Evolutionary conservation across 1,139 yeast genomes (phyloP).

Genomic region (Suhomyces taliae): DNA sequence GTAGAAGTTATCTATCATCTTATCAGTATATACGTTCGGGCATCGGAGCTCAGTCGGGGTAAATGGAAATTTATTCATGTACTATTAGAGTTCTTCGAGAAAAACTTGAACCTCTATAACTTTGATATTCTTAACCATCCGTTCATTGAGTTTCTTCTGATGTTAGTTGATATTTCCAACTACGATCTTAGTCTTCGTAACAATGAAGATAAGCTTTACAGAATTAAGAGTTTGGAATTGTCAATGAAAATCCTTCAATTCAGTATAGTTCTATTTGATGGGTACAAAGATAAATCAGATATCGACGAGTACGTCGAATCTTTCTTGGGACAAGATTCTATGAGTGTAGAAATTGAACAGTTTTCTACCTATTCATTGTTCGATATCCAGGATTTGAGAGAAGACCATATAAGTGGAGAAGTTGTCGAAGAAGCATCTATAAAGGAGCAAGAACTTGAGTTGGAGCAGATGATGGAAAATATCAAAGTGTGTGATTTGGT

Average conservation of each 20-base stretch:
- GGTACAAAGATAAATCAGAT: conserved; percentile 31
- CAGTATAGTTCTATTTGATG: conserved; percentile 25
- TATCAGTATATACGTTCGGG: conserved; percentile 30
- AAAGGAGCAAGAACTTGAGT: not conserved
- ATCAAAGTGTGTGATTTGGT: not conserved
- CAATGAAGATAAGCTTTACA: conserved; percentile 9
- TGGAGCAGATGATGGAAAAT: not conserved
- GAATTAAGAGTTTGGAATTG: conserved; percentile 5
- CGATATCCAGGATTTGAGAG: conserved; percentile 13
- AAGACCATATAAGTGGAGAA: not conserved
- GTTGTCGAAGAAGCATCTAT: not conserved
- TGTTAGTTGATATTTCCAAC: conserved; percentile 21
- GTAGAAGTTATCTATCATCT: conserved; percentile 31
- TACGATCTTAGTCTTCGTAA: conserved; percentile 2
- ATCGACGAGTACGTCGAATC: conserved; percentile 10
- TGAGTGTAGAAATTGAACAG: not conserved
- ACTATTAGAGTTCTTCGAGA: conserved; percentile 24
- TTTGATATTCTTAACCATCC: conserved; percentile 20
- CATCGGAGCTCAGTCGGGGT: conserved; percentile 22
- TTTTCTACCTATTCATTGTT: conserved; percentile 12
- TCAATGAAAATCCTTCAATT: conserved; percentile 11
- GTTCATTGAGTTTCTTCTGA: conserved; percentile 23
- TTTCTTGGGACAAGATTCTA: conserved; percentile 2
- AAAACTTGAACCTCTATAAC: conserved; percentile 17
- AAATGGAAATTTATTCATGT: conserved; percentile 31